Evolutionary conservation across 2,329 filamentous ascomycete genomes (phyloP).

Genomic region (Coniella vitis): DNA sequence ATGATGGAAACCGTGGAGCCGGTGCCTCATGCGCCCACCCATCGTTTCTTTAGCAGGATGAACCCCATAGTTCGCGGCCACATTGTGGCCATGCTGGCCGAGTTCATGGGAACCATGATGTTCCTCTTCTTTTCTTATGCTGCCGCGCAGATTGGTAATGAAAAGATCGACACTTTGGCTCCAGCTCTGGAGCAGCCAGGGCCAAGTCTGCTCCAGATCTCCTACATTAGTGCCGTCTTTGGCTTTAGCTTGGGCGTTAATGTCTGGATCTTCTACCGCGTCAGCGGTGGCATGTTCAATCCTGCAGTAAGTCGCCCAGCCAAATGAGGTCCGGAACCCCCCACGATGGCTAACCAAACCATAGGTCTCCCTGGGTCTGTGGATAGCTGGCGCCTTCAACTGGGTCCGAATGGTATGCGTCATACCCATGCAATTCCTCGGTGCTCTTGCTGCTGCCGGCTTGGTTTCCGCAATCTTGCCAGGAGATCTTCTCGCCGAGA

Average conservation of each 20-base stretch:
- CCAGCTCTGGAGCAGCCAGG: conserved; percentile 4
- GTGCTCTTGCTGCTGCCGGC: conserved; percentile 51
- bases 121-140: conserved; percentile 37
- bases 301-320: conserved; percentile 27
- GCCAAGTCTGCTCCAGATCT: conserved; percentile 18
- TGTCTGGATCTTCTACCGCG: conserved; percentile 50
- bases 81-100: conserved; percentile 36
- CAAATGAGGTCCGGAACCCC: not conserved
- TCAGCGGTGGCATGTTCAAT: conserved; percentile 46
- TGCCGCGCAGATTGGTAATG: conserved; percentile 23
- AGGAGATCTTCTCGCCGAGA: conserved; percentile 40
- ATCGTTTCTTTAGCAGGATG: conserved; percentile 3
- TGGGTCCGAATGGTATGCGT: conserved; percentile 44
- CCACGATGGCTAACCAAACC: not conserved
- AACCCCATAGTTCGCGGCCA: conserved; percentile 17
- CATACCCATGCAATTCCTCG: conserved; percentile 51
- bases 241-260: conserved; percentile 45
- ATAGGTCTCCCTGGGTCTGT: conserved; percentile 47
- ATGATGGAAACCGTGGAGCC: conserved; percentile 4
- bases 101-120: conserved; percentile 47
- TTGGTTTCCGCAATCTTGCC: conserved; percentile 52
- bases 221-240: conserved; percentile 43
- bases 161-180: conserved; percentile 11
- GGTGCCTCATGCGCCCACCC: conserved; percentile 3
- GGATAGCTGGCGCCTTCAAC: conserved; percentile 49